Evolutionary conservation across 139 green algal genomes (phyloP).

Genomic region (Pseudopediastrum boryanum): DNA sequence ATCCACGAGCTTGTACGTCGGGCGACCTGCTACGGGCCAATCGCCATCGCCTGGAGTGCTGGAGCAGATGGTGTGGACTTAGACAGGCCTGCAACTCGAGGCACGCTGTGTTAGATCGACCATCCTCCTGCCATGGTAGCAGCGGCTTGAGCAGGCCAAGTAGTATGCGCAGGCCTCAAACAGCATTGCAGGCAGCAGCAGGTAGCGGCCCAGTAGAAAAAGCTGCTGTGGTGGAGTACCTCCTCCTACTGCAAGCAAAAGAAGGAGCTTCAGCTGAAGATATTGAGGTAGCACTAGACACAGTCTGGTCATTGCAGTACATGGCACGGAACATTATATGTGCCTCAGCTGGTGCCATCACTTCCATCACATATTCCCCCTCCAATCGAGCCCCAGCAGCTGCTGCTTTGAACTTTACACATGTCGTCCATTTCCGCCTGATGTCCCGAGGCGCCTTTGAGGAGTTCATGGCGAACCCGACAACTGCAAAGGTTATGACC

Average conservation of each 20-base stretch:
- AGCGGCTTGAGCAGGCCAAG: background rate
- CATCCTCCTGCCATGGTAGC: background rate
- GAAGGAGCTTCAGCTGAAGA: background rate
- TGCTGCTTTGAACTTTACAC: slow-evolving; percentile 15
- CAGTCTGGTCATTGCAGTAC: slow-evolving; percentile 40
- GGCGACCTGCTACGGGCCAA: too few species aligned
- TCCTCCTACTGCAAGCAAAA: slow-evolving; percentile 8
- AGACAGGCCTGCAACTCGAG: too few species aligned
- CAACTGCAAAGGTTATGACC: slow-evolving; percentile 1
- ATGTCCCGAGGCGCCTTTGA: background rate
- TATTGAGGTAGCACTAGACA: slow-evolving; percentile 23
- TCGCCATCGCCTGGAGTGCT: too few species aligned
- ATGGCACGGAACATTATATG: slow-evolving; percentile 28
- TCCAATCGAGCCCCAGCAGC: background rate
- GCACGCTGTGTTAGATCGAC: too few species aligned
- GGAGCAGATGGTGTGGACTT: too few species aligned
- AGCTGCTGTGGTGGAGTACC: slow-evolving; percentile 22
- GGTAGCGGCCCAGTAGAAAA: background rate
- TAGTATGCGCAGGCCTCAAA: background rate
- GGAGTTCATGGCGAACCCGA: slow-evolving; percentile 6
- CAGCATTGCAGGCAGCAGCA: background rate
- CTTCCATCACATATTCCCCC: background rate
- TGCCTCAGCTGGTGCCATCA: slow-evolving; percentile 10
- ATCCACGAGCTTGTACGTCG: too few species aligned
- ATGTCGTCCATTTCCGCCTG: slow-evolving; percentile 32